Conservation (phyloP, 106 monocot species). For the Amphibolis antarctica region DNA sequence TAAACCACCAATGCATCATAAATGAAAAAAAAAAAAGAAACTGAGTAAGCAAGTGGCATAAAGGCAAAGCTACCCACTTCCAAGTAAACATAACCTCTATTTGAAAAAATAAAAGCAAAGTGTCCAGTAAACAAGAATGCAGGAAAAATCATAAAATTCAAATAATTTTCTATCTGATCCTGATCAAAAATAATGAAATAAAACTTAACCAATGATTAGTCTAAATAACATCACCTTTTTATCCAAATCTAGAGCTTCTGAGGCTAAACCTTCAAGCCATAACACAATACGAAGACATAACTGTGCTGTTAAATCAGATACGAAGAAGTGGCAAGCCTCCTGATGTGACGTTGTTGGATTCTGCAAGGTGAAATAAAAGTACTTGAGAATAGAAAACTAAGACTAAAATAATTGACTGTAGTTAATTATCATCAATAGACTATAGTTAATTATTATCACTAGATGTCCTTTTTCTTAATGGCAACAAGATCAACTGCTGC, state of each 20-base stretch:
- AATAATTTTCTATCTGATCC: neutral
- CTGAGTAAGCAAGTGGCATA: too few relatives aligned
- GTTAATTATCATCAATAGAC: too few relatives aligned
- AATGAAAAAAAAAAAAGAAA: too few relatives aligned
- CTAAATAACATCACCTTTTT: conserved; percentile 49
- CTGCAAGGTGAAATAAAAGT: conserved; percentile 18
- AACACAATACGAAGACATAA: conserved; percentile 73
- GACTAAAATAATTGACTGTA: too few relatives aligned
- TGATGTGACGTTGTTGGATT: conserved; percentile 88
- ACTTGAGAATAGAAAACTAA: neutral
- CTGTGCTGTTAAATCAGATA: conserved; percentile 60
- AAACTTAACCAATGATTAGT: neutral
- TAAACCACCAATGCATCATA: too few relatives aligned
- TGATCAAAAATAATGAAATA: neutral
- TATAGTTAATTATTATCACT: too few relatives aligned
- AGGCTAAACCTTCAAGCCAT: conserved; percentile 92
- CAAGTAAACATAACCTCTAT: neutral
- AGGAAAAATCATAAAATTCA: too few relatives aligned
- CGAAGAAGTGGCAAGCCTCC: conserved; percentile 80
- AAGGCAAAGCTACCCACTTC: too few relatives aligned
- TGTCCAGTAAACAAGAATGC: too few relatives aligned
- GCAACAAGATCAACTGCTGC: too few relatives aligned
- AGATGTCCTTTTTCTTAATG: too few relatives aligned
- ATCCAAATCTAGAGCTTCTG: conserved; percentile 76
- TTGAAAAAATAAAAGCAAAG: too few relatives aligned